Evolutionary conservation across 495 filamentous ascomycete species (phyloP).

Genomic region (Cercophora scortea): DNA sequence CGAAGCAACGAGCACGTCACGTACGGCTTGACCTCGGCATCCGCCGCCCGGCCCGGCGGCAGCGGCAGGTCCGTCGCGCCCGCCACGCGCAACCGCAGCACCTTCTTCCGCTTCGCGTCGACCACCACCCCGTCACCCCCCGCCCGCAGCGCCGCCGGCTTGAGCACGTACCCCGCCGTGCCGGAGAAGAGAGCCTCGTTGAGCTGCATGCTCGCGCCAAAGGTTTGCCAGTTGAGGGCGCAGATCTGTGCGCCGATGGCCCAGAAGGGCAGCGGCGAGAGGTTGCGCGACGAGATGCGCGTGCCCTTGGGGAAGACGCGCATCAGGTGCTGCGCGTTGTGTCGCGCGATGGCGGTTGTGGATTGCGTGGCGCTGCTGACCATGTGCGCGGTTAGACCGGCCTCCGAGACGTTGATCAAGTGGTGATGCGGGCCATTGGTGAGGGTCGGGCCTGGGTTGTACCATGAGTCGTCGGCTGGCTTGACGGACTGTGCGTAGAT

Average conservation of each 20-base stretch:
- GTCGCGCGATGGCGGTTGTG: slow-evolving; percentile 30
- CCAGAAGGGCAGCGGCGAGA: slow-evolving; percentile 45
- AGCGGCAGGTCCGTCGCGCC: slow-evolving; percentile 44
- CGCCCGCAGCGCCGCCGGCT: slow-evolving; percentile 39
- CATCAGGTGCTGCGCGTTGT: slow-evolving; percentile 47
- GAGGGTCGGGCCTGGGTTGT: slow-evolving; percentile 18
- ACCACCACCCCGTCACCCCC: slow-evolving; percentile 35
- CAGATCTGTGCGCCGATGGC: slow-evolving; percentile 46
- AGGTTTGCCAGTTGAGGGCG: slow-evolving; percentile 53
- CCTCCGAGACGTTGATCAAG: slow-evolving; percentile 50
- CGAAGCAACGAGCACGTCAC: slow-evolving; percentile 46
- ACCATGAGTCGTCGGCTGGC: slow-evolving; percentile 46
- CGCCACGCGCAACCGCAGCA: slow-evolving; percentile 34
- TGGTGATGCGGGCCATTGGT: slow-evolving; percentile 44
- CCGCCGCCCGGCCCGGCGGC: slow-evolving; percentile 21
- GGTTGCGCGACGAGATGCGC: slow-evolving; percentile 46
- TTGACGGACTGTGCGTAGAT: slow-evolving; percentile 52
- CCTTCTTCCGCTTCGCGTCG: slow-evolving; percentile 21
- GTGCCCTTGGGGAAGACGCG: slow-evolving; percentile 50
- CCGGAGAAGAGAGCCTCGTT: slow-evolving; percentile 50
- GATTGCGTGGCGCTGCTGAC: slow-evolving; percentile 10
- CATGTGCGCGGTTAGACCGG: slow-evolving; percentile 33
- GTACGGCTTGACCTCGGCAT: slow-evolving; percentile 38
- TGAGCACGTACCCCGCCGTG: slow-evolving; percentile 46
- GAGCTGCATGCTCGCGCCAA: slow-evolving; percentile 44